These are phyloP conservation scores for Mucor circinelloides DNA, from an alignment of 371 early-diverging fungal species.

Conservation along the genomic window DNA sequence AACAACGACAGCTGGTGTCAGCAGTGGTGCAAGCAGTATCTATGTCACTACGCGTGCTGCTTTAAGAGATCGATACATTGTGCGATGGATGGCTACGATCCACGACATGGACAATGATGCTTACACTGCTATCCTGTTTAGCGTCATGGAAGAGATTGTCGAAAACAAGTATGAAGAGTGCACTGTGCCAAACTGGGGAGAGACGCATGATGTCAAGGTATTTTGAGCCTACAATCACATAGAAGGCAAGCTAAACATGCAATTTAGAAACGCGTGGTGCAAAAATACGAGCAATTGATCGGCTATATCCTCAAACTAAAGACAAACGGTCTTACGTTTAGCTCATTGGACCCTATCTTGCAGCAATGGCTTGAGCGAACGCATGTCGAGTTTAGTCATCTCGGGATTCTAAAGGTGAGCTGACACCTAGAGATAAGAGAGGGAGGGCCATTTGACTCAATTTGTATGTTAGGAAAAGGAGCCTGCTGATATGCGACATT, in stretches of 20 bases:
- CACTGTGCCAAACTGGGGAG: slow-evolving; percentile 28
- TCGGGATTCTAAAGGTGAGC: slow-evolving; percentile 35
- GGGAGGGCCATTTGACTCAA: no score
- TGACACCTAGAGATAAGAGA: no score
- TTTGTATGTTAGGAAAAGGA: slow-evolving; percentile 30
- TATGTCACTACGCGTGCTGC: slow-evolving; percentile 49
- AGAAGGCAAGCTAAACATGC: no score
- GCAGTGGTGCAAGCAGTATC: slow-evolving; percentile 45
- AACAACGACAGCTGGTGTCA: slow-evolving; percentile 27
- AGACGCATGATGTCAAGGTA: slow-evolving; percentile 32
- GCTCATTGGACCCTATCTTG: slow-evolving; percentile 40
- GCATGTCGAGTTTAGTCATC: slow-evolving; percentile 28
- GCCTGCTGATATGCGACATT: slow-evolving; percentile 30
- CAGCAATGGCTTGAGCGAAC: slow-evolving; percentile 47
- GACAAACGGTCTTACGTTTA: slow-evolving; percentile 41
- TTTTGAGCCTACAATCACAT: no score
- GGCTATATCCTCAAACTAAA: slow-evolving; percentile 47
- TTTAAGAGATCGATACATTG: slow-evolving; percentile 44
- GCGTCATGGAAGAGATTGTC: slow-evolving; percentile 36
- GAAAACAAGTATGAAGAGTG: slow-evolving; percentile 36
- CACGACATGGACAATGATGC: slow-evolving; percentile 41
- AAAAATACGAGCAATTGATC: slow-evolving; percentile 44
- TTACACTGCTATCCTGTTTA: slow-evolving; percentile 37
- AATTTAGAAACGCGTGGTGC: slow-evolving; percentile 33
- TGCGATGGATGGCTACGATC: slow-evolving; percentile 39